These are phyloP conservation scores for Fistulinella prunicolor DNA, from an alignment of 768 basidiomycete genomes.

Conservation along the genomic window DNA sequence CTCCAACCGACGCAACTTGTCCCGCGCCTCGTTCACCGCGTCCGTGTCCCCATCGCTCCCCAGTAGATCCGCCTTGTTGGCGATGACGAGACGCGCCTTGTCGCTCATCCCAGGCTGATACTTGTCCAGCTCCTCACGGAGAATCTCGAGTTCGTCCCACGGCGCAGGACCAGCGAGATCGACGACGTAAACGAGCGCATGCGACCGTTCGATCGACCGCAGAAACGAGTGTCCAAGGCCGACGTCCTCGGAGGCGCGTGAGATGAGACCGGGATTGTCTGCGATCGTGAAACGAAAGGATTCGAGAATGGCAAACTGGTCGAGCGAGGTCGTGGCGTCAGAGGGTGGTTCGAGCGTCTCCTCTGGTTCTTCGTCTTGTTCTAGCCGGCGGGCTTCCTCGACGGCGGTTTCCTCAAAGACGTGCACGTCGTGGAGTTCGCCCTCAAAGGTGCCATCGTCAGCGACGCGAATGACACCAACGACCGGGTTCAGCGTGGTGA, in stretches of 20 bases:
- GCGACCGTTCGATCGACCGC: slow-evolving; percentile 88
- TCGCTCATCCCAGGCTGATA: slow-evolving; percentile 76
- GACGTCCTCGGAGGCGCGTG: slow-evolving; percentile 79
- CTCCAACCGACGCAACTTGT: slow-evolving; percentile 56
- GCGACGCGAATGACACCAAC: slow-evolving; percentile 86
- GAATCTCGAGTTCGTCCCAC: slow-evolving; percentile 69
- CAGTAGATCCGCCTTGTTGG: slow-evolving; percentile 93
- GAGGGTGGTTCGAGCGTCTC: neutral
- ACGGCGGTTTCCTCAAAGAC: slow-evolving; percentile 67
- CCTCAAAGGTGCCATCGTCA: slow-evolving; percentile 74
- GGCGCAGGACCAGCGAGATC: slow-evolving; percentile 76
- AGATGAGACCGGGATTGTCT: slow-evolving; percentile 94
- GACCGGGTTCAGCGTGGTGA: slow-evolving; percentile 94
- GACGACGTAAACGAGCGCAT: slow-evolving; percentile 88
- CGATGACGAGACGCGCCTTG: slow-evolving; percentile 78
- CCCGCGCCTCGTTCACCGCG: slow-evolving; percentile 51
- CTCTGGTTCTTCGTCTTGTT: slow-evolving; percentile 36
- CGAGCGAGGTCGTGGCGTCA: slow-evolving; percentile 16
- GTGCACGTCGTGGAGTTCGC: slow-evolving; percentile 44
- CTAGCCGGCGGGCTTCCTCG: slow-evolving; percentile 45
- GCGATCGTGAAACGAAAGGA: slow-evolving; percentile 90
- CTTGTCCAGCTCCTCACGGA: slow-evolving; percentile 81
- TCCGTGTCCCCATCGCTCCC: slow-evolving; percentile 44
- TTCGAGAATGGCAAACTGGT: slow-evolving; percentile 63
- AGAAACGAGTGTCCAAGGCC: slow-evolving; percentile 94